A percentile compares a stretch with the other conserved stretches of the same genome.
These are phyloP conservation scores for Solanum boliviense DNA, from an alignment of 257 asterid genomes.

Conservation along the genomic window DNA sequence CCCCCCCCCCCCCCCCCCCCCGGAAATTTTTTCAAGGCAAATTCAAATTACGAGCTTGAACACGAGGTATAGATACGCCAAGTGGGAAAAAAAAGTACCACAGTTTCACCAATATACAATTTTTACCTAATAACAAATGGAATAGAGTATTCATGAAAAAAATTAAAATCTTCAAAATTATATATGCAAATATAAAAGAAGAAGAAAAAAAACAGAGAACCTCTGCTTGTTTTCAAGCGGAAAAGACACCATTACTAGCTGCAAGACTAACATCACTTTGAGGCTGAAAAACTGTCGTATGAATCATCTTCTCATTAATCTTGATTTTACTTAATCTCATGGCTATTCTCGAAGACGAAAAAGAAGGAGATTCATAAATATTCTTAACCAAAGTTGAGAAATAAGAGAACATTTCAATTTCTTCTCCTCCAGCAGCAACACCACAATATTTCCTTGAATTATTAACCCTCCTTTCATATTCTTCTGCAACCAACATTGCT, in stretches of 20 bases:
- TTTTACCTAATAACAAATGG: not conserved
- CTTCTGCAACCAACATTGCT: slow-evolving; percentile 75
- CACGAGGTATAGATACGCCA: not conserved
- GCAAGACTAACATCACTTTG: not conserved
- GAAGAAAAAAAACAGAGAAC: not conserved
- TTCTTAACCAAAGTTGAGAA: slow-evolving; percentile 21
- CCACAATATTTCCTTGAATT: slow-evolving; percentile 33
- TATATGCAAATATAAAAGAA: not conserved
- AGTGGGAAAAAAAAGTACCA: no score
- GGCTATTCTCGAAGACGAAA: not conserved
- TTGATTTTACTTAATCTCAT: not conserved
- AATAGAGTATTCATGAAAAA: not conserved
- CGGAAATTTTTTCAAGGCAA: not conserved
- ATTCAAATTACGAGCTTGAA: not conserved
- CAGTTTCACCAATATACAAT: not conserved
- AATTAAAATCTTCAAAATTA: not conserved
- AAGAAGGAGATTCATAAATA: slow-evolving; percentile 10
- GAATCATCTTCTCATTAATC: not conserved
- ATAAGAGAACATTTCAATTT: slow-evolving; percentile 30
- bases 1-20: no score
- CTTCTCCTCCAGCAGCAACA: slow-evolving; percentile 18
- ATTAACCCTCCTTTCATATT: slow-evolving; percentile 62
- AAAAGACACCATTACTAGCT: not conserved
- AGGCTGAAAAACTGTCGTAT: not conserved
- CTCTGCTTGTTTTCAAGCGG: not conserved